These are phyloP conservation scores for Metarhizium rileyi DNA, from an alignment of 2,329 filamentous ascomycete species.

Conservation along the genomic window DNA sequence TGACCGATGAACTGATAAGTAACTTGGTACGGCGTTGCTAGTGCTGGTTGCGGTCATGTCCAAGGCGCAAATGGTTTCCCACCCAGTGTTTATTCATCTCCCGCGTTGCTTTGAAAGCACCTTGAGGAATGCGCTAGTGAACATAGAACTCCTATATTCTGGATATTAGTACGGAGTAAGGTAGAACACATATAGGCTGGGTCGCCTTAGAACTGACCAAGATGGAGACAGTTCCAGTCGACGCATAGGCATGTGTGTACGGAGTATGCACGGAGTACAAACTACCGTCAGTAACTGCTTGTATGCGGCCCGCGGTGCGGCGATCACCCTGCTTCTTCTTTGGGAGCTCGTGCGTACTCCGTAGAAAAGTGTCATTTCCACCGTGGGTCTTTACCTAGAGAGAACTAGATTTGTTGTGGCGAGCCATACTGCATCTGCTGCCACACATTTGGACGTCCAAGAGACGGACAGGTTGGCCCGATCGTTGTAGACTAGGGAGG, in stretches of 20 bases:
- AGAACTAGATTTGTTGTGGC: too few relatives aligned
- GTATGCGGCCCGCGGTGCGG: neutral
- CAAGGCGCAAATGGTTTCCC: neutral
- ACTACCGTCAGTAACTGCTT: too few relatives aligned
- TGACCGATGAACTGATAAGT: neutral
- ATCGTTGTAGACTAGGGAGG: conserved; percentile 6
- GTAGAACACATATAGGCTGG: neutral
- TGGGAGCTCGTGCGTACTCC: neutral
- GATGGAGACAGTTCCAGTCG: neutral
- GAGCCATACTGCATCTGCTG: too few relatives aligned
- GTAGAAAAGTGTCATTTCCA: neutral
- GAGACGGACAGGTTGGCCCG: neutral
- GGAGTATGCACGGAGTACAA: too few relatives aligned
- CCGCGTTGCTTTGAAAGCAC: too few relatives aligned
- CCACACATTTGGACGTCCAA: neutral
- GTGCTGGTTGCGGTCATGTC: neutral
- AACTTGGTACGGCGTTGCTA: neutral
- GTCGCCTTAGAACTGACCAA: neutral
- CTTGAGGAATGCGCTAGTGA: neutral
- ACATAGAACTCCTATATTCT: neutral
- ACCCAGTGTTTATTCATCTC: too few relatives aligned
- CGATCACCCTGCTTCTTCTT: neutral
- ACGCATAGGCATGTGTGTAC: too few relatives aligned
- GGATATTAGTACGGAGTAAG: neutral
- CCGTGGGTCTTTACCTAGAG: too few relatives aligned